These are phyloP conservation scores for Globisporangium acanthophoron DNA, from an alignment of 352 stramenopile genomes.

Conservation along the genomic window DNA sequence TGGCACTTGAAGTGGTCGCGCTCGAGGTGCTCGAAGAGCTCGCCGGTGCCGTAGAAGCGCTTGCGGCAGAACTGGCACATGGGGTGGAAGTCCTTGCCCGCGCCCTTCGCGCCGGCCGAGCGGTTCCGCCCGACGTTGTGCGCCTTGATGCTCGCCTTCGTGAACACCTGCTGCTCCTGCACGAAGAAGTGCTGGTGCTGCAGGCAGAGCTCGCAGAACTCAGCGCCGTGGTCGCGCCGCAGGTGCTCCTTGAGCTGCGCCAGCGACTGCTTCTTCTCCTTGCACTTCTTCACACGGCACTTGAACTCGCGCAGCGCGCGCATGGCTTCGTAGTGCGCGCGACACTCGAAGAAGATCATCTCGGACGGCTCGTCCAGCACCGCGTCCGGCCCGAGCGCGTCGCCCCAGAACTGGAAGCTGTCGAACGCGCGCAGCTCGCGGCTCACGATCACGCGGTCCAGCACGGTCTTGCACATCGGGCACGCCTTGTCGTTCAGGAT, in stretches of 20 bases:
- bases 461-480: conserved; percentile 72
- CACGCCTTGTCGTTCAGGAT: conserved; percentile 75
- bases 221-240: conserved; percentile 48
- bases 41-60: conserved; percentile 80
- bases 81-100: conserved; percentile 77
- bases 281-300: conserved; percentile 61
- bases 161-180: conserved; percentile 77
- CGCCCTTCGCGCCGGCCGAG: conserved; percentile 36
- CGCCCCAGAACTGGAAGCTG: conserved; percentile 75
- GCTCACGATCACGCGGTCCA: conserved; percentile 68
- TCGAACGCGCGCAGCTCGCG: conserved; percentile 35
- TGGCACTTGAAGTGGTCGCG: conserved; percentile 90
- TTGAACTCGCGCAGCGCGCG: conserved; percentile 50
- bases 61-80: conserved; percentile 88
- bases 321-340: conserved; percentile 51
- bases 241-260: conserved; percentile 69
- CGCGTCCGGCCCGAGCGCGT: conserved; percentile 53
- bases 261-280: conserved; percentile 42
- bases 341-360: conserved; percentile 76
- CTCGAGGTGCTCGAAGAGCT: conserved; percentile 85
- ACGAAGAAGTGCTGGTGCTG: conserved; percentile 76
- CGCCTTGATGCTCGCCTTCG: conserved; percentile 56
- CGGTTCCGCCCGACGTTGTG: conserved; percentile 56
- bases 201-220: conserved; percentile 79
- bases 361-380: conserved; percentile 67